Base-by-base conservation (phyloP, 108 stramenopile species). In the Cyclotella distinguenda region DNA sequence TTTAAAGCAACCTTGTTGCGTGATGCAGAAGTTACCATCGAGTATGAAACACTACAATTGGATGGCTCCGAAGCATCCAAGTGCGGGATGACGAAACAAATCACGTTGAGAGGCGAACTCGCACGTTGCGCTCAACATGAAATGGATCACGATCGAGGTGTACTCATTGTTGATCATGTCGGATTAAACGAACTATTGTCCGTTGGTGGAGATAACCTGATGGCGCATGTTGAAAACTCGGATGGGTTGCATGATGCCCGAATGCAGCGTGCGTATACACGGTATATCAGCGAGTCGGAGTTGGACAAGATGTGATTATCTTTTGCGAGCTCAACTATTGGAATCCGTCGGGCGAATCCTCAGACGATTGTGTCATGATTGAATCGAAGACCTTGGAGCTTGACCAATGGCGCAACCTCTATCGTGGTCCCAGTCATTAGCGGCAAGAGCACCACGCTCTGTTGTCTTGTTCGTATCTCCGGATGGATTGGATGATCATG, bases 121-220 rank as follows among this genome's bases (percentile, higher is more conserved):
- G 86, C 87, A 26, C 76, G 92, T 19, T 75, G 79, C 34, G 65
- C 74, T 7, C 92, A 94, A 48, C 92, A 94, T 64, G 92, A 94
- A 78, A 70, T 88, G 61, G 87, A 94, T 74, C 92, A 94, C 62
- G 92, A 94, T 77, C 76, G 77, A 7, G 92, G 92, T 1, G 80
- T 94, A 54, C 55, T 94, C 2, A 84, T 88, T 22, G 71, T 83
- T 13, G 92, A 94, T 86, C 92, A 94, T 72, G 81, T 90, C 2
- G 74, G 60, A 4, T 62, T 84, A 53, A 75, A 85, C 0, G 89
- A 90, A 48, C 30, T 90, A 0, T 42, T 90, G 53, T 64, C 87
- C 8, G 69, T 87, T 0, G 74, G 78, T 11, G 86, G 84, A 76
- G 85, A 92, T 74, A 64, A 81, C 12, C 72, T 69, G 6, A 67